Conservation (phyloP, 345 rosid species). For the Acer yangbiense region DNA sequence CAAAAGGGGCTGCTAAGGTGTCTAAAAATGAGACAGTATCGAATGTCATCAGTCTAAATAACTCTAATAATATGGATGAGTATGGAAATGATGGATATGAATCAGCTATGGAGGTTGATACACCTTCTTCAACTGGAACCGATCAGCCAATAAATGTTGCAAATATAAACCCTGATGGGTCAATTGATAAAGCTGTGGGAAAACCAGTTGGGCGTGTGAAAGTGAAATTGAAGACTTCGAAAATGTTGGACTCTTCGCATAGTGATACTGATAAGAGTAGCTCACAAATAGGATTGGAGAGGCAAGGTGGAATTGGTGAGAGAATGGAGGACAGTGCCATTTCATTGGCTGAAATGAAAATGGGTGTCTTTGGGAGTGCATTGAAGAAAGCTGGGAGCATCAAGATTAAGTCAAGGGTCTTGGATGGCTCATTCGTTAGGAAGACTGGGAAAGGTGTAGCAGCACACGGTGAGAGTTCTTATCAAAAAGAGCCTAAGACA, state of each 20-base stretch:
- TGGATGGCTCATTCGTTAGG: constrained; percentile 44
- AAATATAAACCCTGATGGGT: constrained; percentile 55
- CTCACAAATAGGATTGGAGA: constrained; percentile 50
- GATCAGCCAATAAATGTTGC: constrained; percentile 57
- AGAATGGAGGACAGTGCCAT: constrained; percentile 62
- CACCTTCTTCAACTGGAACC: constrained; percentile 67
- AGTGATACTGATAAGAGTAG: constrained; percentile 64
- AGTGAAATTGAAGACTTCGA: constrained; percentile 78
- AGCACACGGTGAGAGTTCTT: constrained; percentile 33
- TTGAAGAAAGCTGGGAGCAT: constrained; percentile 77
- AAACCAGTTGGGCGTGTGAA: constrained; percentile 67
- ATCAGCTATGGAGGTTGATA: constrained; percentile 64
- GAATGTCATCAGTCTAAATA: constrained; percentile 27
- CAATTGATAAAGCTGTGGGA: constrained; percentile 44
- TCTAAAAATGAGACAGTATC: constrained; percentile 19
- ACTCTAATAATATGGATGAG: constrained; percentile 34
- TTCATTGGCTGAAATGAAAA: constrained; percentile 50
- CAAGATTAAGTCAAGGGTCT: constrained; percentile 59
- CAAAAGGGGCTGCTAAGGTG: constrained; percentile 30
- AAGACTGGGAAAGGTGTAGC: constrained; percentile 30
- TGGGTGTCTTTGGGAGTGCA: constrained; percentile 42
- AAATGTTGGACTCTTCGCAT: constrained; percentile 53
- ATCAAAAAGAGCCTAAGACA: constrained; percentile 45
- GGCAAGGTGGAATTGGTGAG: constrained; percentile 43
- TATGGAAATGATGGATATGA: constrained; percentile 52